Conservation (phyloP, 257 asterid genomes). For the Petunia axillaris region DNA sequence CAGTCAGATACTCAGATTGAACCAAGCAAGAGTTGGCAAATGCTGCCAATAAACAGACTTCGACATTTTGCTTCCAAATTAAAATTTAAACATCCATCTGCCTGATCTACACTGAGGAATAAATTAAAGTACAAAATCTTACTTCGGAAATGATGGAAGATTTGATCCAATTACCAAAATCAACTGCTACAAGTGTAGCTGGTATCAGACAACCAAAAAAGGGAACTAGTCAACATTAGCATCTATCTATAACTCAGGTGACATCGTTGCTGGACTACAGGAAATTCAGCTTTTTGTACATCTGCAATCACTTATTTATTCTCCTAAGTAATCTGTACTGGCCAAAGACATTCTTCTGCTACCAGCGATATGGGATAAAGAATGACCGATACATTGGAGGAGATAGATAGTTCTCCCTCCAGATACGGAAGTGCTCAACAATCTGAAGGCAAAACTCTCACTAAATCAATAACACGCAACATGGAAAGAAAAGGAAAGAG, state of each 20-base stretch:
- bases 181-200: background rate
- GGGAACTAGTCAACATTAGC: constrained; percentile 2
- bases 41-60: background rate
- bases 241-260: background rate
- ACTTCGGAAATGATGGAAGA: constrained; percentile 15
- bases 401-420: constrained; percentile 87
- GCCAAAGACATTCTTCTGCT: constrained; percentile 83
- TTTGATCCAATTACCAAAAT: background rate
- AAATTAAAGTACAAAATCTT: background rate
- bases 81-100: background rate
- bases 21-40: background rate
- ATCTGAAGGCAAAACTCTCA: constrained; percentile 44
- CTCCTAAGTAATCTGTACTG: constrained; percentile 78
- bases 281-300: background rate
- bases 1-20: background rate
- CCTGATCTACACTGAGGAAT: background rate
- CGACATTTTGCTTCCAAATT: background rate
- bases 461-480: constrained; percentile 23
- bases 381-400: constrained; percentile 87
- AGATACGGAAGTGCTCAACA: constrained; percentile 86
- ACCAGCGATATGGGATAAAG: constrained; percentile 89
- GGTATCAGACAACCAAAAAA: constrained; percentile 1
- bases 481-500: constrained; percentile 2
- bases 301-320: constrained; percentile 52
- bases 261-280: background rate